Evolutionary conservation across 139 green algal species (phyloP).

Genomic region (Raphidocelis subcapitata): DNA sequence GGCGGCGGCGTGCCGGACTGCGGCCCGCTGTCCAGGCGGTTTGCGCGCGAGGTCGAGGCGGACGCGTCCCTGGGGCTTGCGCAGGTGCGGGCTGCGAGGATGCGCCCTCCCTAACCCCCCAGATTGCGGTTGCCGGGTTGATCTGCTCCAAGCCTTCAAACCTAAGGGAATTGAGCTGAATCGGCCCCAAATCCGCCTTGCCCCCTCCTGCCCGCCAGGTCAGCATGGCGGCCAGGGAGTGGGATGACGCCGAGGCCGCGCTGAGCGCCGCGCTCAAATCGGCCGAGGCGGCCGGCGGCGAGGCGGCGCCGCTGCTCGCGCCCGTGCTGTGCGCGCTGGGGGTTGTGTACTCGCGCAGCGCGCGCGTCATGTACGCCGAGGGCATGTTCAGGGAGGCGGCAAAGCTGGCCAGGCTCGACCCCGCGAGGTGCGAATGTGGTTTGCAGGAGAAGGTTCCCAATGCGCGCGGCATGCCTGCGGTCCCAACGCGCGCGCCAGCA

Average conservation of each 20-base stretch:
- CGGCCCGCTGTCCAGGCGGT: background rate
- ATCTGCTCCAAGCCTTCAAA: background rate
- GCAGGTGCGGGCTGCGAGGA: slow-evolving; percentile 13
- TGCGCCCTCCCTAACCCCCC: too few species aligned
- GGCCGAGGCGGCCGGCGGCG: slow-evolving; percentile 36
- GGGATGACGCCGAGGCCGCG: slow-evolving; percentile 60
- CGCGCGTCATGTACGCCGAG: slow-evolving; percentile 72
- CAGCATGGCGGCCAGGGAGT: slow-evolving; percentile 39
- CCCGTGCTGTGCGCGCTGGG: slow-evolving; percentile 63
- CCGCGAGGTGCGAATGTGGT: background rate
- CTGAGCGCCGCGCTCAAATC: slow-evolving; percentile 44
- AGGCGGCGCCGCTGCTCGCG: slow-evolving; percentile 41
- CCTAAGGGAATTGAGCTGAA: background rate
- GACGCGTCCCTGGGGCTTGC: slow-evolving; percentile 5
- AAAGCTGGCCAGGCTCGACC: slow-evolving; percentile 40
- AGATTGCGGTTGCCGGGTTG: too few species aligned
- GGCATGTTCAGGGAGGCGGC: slow-evolving; percentile 63
- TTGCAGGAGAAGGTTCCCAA: background rate
- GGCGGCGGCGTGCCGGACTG: background rate
- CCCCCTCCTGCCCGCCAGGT: background rate
- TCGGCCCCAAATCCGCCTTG: background rate
- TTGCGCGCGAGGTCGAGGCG: slow-evolving; percentile 14
- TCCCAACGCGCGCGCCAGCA: too few species aligned
- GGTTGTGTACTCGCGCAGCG: slow-evolving; percentile 60
- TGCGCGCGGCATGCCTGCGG: too few species aligned